Conservation (phyloP, 345 rosid species). For the Populus alba region DNA sequence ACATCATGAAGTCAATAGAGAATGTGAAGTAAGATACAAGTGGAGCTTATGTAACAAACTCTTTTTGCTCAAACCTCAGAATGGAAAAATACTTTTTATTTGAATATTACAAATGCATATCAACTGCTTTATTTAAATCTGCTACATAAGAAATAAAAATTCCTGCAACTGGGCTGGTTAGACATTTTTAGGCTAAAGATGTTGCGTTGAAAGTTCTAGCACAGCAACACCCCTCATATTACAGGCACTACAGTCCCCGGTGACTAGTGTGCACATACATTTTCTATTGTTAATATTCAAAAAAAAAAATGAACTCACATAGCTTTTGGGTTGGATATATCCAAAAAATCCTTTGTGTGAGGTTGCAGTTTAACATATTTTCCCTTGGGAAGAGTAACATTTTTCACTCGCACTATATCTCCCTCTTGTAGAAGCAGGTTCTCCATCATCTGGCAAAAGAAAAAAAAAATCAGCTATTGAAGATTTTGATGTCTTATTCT, state of each 20-base stretch:
- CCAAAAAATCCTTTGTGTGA: slow-evolving; percentile 90
- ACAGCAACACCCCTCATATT: background rate
- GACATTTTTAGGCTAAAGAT: background rate
- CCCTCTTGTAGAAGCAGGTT: slow-evolving; percentile 93
- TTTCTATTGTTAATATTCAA: background rate
- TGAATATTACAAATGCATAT: background rate
- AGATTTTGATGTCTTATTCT: background rate
- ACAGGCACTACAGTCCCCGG: too few species aligned
- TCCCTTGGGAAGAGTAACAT: slow-evolving; percentile 95
- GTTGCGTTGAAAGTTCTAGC: background rate
- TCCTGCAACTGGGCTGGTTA: background rate
- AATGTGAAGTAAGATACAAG: background rate
- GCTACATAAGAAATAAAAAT: background rate
- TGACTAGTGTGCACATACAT: too few species aligned
- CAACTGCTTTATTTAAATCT: background rate
- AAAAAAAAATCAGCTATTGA: slow-evolving; percentile 8
- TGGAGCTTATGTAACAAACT: background rate
- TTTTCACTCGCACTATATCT: slow-evolving; percentile 77
- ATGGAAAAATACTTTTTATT: background rate
- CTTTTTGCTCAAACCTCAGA: background rate
- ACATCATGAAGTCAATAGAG: background rate
- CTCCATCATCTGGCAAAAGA: slow-evolving; percentile 85
- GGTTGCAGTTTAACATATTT: slow-evolving; percentile 94
- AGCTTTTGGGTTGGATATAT: slow-evolving; percentile 97
- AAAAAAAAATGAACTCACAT: slow-evolving; percentile 51